Conservation (phyloP, 225 moss, liverwort and hornwort genomes). For the Takakia lepidozioides region DNA sequence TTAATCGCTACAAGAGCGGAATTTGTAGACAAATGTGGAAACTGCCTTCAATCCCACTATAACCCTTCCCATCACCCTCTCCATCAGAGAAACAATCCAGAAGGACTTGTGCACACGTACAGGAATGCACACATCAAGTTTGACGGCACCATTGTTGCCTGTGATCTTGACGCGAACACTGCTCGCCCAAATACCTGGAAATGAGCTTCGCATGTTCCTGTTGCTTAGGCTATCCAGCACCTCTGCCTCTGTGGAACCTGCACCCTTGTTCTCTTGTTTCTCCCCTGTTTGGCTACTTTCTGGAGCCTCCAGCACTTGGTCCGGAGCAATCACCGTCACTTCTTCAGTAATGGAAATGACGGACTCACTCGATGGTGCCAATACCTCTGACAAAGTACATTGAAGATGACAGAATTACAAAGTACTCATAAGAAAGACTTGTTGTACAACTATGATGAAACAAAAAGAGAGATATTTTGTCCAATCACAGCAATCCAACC, state of each 20-base stretch:
- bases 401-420: too few species aligned
- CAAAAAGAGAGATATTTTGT: too few species aligned
- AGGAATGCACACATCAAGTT: conserved; percentile 80
- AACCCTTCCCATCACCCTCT: neutral
- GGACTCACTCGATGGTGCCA: conserved; percentile 4
- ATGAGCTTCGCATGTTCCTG: conserved; percentile 33
- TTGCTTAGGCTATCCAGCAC: conserved; percentile 33
- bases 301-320: conserved; percentile 23
- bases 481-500: too few species aligned
- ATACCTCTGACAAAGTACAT: too few species aligned
- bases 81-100: neutral
- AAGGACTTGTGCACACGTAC: conserved; percentile 30
- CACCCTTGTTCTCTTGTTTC: neutral
- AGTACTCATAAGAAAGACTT: too few species aligned
- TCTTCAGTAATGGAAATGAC: conserved; percentile 13
- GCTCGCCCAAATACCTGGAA: conserved; percentile 70
- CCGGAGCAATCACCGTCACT: conserved; percentile 34
- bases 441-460: too few species aligned
- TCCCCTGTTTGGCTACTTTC: conserved; percentile 5
- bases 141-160: conserved; percentile 56
- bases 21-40: too few species aligned
- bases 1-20: neutral
- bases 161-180: conserved; percentile 71
- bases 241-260: conserved; percentile 23
- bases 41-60: too few species aligned